Evolutionary conservation across 768 basidiomycete species (phyloP).

Genomic region (Tulasnella sp.): DNA sequence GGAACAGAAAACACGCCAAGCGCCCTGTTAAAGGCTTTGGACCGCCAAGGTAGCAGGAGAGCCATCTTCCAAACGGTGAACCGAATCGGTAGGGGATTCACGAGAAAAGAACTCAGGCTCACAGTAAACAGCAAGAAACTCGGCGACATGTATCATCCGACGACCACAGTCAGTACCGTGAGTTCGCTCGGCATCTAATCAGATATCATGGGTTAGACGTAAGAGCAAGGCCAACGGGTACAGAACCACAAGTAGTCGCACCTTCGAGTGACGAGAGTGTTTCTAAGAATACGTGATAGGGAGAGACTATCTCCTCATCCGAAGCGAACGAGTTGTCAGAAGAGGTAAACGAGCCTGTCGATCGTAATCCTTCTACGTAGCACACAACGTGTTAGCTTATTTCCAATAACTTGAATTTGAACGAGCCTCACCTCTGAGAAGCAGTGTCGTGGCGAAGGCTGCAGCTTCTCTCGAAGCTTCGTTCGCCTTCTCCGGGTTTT

Average conservation of each 20-base stretch:
- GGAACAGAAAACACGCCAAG: too few species aligned
- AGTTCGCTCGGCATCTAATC: neutral
- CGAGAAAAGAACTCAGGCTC: neutral
- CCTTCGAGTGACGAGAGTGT: neutral
- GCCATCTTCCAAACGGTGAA: neutral
- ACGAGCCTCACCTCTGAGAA: neutral
- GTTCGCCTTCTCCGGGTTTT: neutral
- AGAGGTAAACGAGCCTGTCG: neutral
- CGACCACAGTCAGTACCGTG: neutral
- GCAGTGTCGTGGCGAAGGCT: neutral
- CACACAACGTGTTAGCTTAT: neutral
- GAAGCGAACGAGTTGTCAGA: neutral
- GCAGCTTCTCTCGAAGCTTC: neutral
- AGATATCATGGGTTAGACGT: neutral
- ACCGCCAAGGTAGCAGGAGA: neutral
- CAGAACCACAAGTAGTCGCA: neutral
- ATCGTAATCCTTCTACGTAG: neutral
- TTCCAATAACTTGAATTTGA: neutral
- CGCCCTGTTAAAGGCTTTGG: too few species aligned
- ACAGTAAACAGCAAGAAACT: neutral
- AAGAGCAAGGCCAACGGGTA: neutral
- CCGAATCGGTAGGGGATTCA: neutral
- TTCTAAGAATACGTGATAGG: neutral
- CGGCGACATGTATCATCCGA: neutral
- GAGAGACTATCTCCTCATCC: neutral